Base-by-base conservation (phyloP, 2,329 filamentous ascomycete genomes). In the Gaeumannomyces tritici region DNA sequence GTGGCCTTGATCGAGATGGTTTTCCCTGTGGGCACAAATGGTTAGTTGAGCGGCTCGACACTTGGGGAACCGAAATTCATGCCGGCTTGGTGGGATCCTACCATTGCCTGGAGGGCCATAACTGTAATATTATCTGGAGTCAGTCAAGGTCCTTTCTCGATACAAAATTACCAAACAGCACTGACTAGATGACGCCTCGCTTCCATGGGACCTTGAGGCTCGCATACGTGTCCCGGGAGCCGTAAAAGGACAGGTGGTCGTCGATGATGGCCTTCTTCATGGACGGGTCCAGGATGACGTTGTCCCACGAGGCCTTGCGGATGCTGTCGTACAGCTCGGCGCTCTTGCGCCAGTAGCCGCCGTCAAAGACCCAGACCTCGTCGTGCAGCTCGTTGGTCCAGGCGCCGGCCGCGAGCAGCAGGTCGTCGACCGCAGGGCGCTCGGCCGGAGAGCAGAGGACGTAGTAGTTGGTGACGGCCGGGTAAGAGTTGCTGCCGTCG, bases 1-100 rank as follows among this genome's bases (percentile, higher is more conserved):
- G 85, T 83, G 0, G 87, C 87, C 73, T 89, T 89, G 74, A 89
- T 86, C 42, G 81, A 84, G 66, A 89, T 87, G 0, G 87, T 89
- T 74, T 89, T 89, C 13, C 86, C 56, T 56, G 55, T 15, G 7
- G n/a, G 42, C 42, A 11, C 42, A 21, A 7, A 13, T 13, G 42
- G 42, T 51, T 8, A 51, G 21, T n/a, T n/a, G 2, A 51, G 18
- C 12, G 42, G 18, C 18, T 21, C 18, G 4, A 21, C 42, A 35
- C 1, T 2, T 11, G 8, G 12, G 31, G 12, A 4, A 5, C 29
- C 31, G 31, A 8, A n/a, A n/a, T n/a, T n/a, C n/a, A n/a, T n/a
- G n/a, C n/a, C n/a, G n/a, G n/a, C n/a, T n/a, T n/a, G n/a, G n/a
- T n/a, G 18, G 42, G 11, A 51, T 51, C 21, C 42, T 51, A 56